These are phyloP conservation scores for Xerocomus nothofagi DNA, from an alignment of 1,284 basidiomycete genomes.

Conservation along the genomic window DNA sequence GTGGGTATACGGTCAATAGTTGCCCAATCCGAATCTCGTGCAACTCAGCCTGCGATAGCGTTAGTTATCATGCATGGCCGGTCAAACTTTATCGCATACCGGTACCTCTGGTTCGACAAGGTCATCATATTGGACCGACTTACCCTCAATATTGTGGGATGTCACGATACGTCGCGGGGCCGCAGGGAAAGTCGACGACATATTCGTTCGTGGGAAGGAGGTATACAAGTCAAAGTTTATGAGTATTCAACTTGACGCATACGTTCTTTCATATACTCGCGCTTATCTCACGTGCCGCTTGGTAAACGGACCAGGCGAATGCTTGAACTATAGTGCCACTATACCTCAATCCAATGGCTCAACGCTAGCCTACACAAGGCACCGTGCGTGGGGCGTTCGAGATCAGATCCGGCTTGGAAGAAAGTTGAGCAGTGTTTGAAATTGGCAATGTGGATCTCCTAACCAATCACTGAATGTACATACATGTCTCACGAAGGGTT, in stretches of 20 bases:
- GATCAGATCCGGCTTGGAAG: background rate
- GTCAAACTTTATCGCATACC: background rate
- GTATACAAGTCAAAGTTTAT: background rate
- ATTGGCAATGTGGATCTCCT: constrained; percentile 2
- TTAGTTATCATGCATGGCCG: background rate
- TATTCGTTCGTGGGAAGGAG: background rate
- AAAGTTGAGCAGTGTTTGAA: background rate
- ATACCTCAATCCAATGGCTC: background rate
- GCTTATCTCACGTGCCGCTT: background rate
- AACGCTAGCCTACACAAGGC: background rate
- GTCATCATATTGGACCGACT: constrained; percentile 37
- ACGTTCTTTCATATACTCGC: background rate
- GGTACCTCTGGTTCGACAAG: constrained; percentile 24
- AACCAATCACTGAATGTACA: constrained; percentile 4
- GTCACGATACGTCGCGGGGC: constrained; percentile 50
- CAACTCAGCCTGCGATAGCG: constrained; percentile 26
- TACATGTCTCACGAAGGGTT: constrained; percentile 4
- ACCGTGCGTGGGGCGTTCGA: background rate
- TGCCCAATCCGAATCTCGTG: constrained; percentile 46
- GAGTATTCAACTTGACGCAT: background rate
- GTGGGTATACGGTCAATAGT: constrained; percentile 33
- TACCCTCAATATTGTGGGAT: constrained; percentile 42
- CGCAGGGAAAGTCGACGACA: background rate
- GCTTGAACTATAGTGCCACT: background rate
- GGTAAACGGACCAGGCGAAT: background rate